Conservation (phyloP, 2,329 filamentous ascomycete genomes). For the Corniculantispora saksenae region DNA sequence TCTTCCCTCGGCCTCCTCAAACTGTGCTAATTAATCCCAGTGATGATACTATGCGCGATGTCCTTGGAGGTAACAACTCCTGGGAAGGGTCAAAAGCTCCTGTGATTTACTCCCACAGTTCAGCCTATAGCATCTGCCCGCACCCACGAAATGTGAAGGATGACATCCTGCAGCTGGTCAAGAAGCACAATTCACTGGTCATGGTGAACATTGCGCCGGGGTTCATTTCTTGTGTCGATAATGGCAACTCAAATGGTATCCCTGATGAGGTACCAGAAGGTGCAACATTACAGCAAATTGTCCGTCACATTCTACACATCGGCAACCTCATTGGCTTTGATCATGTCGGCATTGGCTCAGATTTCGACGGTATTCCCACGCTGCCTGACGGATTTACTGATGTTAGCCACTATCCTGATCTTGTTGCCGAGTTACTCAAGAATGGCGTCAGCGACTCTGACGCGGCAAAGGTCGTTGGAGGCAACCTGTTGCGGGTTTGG, state of each 20-base stretch:
- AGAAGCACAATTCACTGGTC: constrained; percentile 70
- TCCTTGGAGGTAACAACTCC: constrained; percentile 62
- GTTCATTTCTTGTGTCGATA: constrained; percentile 75
- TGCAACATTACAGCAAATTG: constrained; percentile 75
- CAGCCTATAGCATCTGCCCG: constrained; percentile 76
- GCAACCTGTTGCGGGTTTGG: constrained; percentile 85
- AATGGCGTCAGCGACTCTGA: constrained; percentile 75
- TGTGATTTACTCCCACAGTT: constrained; percentile 87
- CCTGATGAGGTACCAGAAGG: constrained; percentile 68
- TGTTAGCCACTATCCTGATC: constrained; percentile 77
- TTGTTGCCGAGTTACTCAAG: constrained; percentile 73
- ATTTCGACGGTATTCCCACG: constrained; percentile 76
- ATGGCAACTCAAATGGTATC: constrained; percentile 60
- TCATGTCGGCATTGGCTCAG: constrained; percentile 83
- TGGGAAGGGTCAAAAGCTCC: constrained; percentile 78
- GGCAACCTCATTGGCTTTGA: constrained; percentile 82
- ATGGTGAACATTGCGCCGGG: constrained; percentile 89
- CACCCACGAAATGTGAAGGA: constrained; percentile 92
- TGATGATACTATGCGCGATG: constrained; percentile 81
- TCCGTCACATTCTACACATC: constrained; percentile 78
- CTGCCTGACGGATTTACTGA: constrained; percentile 79
- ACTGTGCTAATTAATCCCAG: constrained; percentile 33
- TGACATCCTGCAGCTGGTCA: constrained; percentile 75
- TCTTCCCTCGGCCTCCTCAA: too few species aligned
- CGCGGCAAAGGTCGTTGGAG: constrained; percentile 72